These are phyloP conservation scores for Butyriboletus loyo DNA, from an alignment of 768 basidiomycete species.

Conservation along the genomic window DNA sequence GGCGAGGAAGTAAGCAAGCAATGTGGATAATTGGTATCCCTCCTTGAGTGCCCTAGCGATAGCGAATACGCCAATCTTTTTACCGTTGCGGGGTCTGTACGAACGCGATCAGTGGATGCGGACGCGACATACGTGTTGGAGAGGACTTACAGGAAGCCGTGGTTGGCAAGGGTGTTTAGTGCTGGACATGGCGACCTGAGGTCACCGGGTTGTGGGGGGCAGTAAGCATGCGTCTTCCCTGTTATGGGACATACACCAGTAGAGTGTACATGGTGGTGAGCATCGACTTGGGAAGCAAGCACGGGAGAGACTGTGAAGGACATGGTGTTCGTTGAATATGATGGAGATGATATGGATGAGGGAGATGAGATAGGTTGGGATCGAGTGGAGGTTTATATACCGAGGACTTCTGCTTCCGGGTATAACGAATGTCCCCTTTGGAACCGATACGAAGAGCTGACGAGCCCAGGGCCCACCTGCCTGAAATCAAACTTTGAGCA, in stretches of 20 bases:
- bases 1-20: constrained; percentile 48
- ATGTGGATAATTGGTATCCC: constrained; percentile 50
- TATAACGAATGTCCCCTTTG: not conserved
- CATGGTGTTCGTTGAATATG: constrained; percentile 6
- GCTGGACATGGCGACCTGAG: constrained; percentile 70
- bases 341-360: not conserved
- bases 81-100: constrained; percentile 49
- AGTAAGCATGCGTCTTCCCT: constrained; percentile 40
- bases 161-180: constrained; percentile 71
- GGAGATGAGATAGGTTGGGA: not conserved
- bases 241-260: constrained; percentile 40
- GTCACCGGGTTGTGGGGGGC: constrained; percentile 46
- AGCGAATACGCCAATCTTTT: constrained; percentile 41
- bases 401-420: not conserved
- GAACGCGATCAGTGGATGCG: not conserved
- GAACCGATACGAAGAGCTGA: not conserved
- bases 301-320: constrained; percentile 13
- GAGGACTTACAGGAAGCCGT: constrained; percentile 65
- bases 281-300: not conserved
- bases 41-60: constrained; percentile 43
- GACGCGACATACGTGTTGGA: not conserved
- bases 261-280: constrained; percentile 19
- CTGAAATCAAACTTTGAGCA: not conserved
- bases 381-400: constrained; percentile 15
- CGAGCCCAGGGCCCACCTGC: not conserved